Evolutionary conservation across 2,329 filamentous ascomycete species (phyloP).

Genomic region (Rasamsonia emersonii): DNA sequence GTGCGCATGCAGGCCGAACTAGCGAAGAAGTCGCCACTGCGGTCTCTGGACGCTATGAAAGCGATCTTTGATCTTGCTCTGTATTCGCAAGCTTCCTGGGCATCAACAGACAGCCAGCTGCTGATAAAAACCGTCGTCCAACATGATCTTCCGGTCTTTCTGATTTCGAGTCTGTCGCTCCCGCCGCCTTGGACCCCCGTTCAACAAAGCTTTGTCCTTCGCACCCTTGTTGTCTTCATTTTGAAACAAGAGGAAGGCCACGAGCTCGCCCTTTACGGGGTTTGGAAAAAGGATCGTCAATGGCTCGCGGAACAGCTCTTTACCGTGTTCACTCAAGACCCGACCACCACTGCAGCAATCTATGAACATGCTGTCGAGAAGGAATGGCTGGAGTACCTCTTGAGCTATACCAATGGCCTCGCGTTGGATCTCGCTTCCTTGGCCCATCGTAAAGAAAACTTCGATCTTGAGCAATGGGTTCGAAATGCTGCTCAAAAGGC

Average conservation of each 20-base stretch:
- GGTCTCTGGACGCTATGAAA: conserved; percentile 75
- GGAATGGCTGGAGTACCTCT: conserved; percentile 73
- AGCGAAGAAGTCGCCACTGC: conserved; percentile 75
- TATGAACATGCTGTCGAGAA: conserved; percentile 75
- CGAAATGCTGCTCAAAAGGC: conserved; percentile 58
- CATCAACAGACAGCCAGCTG: conserved; percentile 45
- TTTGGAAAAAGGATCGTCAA: conserved; percentile 82
- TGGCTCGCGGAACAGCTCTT: conserved; percentile 79
- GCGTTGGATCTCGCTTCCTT: conserved; percentile 79
- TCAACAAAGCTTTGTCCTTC: conserved; percentile 41
- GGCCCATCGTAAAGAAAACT: conserved; percentile 69
- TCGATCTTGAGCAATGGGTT: conserved; percentile 76
- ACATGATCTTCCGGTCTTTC: conserved; percentile 40
- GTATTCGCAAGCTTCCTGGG: conserved; percentile 49
- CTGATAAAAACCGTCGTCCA: conserved; percentile 56
- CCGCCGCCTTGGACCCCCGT: conserved; percentile 42
- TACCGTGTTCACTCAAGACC: conserved; percentile 63
- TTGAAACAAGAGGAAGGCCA: conserved; percentile 68
- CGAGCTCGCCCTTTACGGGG: conserved; percentile 80
- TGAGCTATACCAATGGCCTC: conserved; percentile 71
- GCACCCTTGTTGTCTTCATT: conserved; percentile 69
- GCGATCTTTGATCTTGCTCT: conserved; percentile 57
- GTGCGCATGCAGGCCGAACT: conserved; percentile 53
- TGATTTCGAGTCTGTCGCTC: conserved; percentile 41
- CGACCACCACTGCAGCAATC: conserved; percentile 58